A percentile compares a stretch with the other conserved stretches of the same genome.
phyloP scores from a whole-genome alignment of 73 alveolate species.

The Blepharisma stoltei region DNA sequence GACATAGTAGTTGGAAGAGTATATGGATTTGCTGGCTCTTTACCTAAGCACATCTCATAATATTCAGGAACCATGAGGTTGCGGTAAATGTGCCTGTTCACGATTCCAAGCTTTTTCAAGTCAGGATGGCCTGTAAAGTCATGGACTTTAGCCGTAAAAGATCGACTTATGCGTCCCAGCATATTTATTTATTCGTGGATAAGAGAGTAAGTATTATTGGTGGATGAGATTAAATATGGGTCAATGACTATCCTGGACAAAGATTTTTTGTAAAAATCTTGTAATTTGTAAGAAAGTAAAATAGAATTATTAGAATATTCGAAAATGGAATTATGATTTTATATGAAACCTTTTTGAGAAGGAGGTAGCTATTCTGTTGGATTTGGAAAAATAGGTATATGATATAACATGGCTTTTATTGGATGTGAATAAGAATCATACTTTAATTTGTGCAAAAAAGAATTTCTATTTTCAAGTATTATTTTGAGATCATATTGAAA shows the following conservation, averaged over 20 bases:
- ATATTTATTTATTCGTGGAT: not conserved
- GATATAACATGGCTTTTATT: too few species aligned
- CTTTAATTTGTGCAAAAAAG: too few species aligned
- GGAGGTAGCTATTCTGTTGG: too few species aligned
- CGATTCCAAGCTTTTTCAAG: not conserved
- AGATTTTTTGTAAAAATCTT: too few species aligned
- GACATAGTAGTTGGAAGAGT: slow-evolving; percentile 1
- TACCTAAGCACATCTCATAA: not conserved
- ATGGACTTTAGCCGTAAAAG: not conserved
- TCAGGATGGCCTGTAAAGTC: slow-evolving; percentile 6
- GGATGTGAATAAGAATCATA: too few species aligned
- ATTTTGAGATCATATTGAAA: too few species aligned
- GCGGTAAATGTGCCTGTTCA: slow-evolving; percentile 6
- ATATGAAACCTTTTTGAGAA: too few species aligned
- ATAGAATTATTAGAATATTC: too few species aligned
- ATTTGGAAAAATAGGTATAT: too few species aligned
- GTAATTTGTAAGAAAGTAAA: too few species aligned
- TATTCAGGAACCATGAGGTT: slow-evolving; percentile 16
- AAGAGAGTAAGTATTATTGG: not conserved
- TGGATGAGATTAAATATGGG: not conserved
- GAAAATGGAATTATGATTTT: too few species aligned
- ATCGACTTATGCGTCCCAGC: not conserved
- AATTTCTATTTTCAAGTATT: too few species aligned
- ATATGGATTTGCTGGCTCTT: not conserved
- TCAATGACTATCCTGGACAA: not conserved